Evolutionary conservation across 352 stramenopile genomes (phyloP).

Genomic region (Phytophthora constricta): DNA sequence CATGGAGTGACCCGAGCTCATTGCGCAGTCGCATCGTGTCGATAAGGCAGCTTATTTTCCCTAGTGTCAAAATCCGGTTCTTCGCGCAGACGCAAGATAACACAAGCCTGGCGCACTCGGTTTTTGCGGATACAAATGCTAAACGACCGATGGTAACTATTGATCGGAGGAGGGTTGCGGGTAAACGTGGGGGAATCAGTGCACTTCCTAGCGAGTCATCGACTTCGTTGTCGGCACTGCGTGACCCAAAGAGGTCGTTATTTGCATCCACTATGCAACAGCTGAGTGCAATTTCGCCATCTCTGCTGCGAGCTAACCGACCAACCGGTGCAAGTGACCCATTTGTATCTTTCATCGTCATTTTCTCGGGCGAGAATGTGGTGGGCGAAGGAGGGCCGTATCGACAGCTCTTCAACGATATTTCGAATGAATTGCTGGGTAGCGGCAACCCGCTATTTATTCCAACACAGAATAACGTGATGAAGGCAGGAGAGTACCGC

Average conservation of each 20-base stretch:
- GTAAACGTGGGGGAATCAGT: constrained; percentile 29
- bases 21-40: constrained; percentile 58
- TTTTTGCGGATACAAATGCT: constrained; percentile 44
- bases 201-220: constrained; percentile 5
- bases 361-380: constrained; percentile 81
- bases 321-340: constrained; percentile 78
- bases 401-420: constrained; percentile 82
- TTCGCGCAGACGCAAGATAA: constrained; percentile 77
- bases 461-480: constrained; percentile 74
- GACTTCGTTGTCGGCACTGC: constrained; percentile 34
- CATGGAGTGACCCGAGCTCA: constrained; percentile 54
- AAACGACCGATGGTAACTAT: constrained; percentile 78
- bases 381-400: constrained; percentile 83
- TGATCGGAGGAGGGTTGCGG: constrained; percentile 63
- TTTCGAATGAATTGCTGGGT: constrained; percentile 69
- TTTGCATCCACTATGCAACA: constrained; percentile 75
- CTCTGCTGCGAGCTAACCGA: constrained; percentile 67
- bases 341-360: constrained; percentile 83
- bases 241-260: constrained; percentile 62
- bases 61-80: constrained; percentile 78
- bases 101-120: constrained; percentile 58
- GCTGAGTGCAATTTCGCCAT: constrained; percentile 51
- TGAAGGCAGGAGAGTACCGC: constrained; percentile 75
- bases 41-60: constrained; percentile 75
- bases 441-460: constrained; percentile 62